Evolutionary conservation across 23 red algal species (phyloP).

Genomic region (Gracilariopsis chorda): DNA sequence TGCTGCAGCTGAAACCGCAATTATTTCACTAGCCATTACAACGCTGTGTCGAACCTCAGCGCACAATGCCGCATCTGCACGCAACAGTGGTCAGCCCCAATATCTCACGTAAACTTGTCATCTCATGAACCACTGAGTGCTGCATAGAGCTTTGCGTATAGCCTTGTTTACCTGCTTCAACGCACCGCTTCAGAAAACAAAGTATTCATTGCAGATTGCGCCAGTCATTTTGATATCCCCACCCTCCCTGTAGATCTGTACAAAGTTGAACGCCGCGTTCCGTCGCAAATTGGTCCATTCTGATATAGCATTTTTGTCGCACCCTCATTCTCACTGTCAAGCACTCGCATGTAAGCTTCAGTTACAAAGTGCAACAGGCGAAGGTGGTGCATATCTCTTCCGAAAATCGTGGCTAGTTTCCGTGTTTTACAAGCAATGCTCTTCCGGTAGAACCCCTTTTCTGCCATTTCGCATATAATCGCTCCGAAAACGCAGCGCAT

Average conservation of each 20-base stretch:
- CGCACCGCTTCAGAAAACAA: constrained; percentile 17
- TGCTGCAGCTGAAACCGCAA: too few relatives aligned
- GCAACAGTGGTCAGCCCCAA: too few relatives aligned
- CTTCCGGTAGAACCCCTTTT: background rate
- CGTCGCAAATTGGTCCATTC: constrained; percentile 21
- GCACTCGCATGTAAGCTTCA: constrained; percentile 50
- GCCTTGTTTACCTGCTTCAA: too few relatives aligned
- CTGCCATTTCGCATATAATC: constrained; percentile 17
- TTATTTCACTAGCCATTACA: too few relatives aligned
- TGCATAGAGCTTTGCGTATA: too few relatives aligned
- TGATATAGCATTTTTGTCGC: background rate
- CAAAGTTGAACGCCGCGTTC: constrained; percentile 54
- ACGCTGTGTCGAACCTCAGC: too few relatives aligned
- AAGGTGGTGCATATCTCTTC: constrained; percentile 67
- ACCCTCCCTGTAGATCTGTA: constrained; percentile 36
- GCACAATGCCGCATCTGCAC: too few relatives aligned
- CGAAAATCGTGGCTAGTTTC: constrained; percentile 85
- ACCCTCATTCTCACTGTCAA: constrained; percentile 4
- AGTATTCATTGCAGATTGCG: background rate
- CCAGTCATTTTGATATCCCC: constrained; percentile 6
- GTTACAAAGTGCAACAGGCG: constrained; percentile 63
- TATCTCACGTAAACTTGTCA: too few relatives aligned
- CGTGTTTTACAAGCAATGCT: background rate
- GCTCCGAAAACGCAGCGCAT: constrained; percentile 34
- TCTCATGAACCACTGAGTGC: too few relatives aligned